Evolutionary conservation across 352 stramenopile species (phyloP).

Genomic region (Phytophthora fragariae): DNA sequence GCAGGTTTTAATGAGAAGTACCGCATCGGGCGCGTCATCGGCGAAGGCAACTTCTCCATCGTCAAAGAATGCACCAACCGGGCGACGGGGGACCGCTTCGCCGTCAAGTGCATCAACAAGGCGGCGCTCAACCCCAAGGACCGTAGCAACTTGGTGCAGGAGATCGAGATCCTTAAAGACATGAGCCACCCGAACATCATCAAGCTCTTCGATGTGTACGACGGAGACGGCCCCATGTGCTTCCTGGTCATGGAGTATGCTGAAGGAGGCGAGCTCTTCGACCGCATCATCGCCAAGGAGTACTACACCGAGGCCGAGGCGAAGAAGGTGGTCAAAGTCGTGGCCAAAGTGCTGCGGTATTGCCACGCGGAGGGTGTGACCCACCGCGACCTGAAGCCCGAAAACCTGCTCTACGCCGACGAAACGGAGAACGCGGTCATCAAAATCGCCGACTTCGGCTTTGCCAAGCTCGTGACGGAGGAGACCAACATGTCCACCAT

Average conservation of each 20-base stretch:
- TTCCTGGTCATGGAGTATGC: conserved; percentile 92
- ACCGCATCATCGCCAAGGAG: conserved; percentile 93
- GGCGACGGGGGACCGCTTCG: conserved; percentile 60
- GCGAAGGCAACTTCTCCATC: conserved; percentile 88
- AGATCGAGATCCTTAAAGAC: conserved; percentile 87
- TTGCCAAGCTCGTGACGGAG: conserved; percentile 82
- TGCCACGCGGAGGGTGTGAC: conserved; percentile 91
- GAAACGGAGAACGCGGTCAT: conserved; percentile 89
- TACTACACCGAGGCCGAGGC: conserved; percentile 93
- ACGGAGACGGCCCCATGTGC: conserved; percentile 74
- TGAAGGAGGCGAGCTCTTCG: conserved; percentile 92
- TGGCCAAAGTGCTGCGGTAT: conserved; percentile 88
- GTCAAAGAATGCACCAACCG: conserved; percentile 80
- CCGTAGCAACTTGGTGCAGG: conserved; percentile 76
- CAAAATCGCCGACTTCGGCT: conserved; percentile 95
- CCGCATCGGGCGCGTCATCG: conserved; percentile 78
- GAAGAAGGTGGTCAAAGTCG: conserved; percentile 83
- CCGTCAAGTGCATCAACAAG: conserved; percentile 90
- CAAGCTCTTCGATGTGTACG: conserved; percentile 86
- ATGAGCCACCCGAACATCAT: conserved; percentile 92
- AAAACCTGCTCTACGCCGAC: conserved; percentile 95
- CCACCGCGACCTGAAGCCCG: conserved; percentile 97
- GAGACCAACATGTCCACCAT: conserved; percentile 90
- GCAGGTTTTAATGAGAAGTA: conserved; percentile 78
- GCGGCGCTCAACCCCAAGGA: conserved; percentile 81